phyloP scores from a whole-genome alignment of 78 protist genomes.

The Cavenderia fasciculata region DNA sequence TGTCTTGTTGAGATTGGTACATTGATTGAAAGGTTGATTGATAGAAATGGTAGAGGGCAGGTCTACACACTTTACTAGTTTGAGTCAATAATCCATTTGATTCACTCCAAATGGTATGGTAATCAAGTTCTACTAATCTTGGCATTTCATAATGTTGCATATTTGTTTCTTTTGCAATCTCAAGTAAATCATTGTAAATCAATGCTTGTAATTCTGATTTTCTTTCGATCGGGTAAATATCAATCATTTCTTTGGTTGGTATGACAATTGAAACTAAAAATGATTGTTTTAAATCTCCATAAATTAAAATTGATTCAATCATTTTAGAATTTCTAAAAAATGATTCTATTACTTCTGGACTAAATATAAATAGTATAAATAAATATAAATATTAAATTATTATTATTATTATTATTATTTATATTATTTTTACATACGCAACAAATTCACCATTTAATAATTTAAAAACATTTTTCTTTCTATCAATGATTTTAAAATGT shows the following conservation, averaged over 20 bases:
- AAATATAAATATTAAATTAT: background rate
- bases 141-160: constrained; percentile 75
- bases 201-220: too few species aligned
- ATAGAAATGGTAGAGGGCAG: background rate
- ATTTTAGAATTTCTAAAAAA: background rate
- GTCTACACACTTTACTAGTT: constrained; percentile 24
- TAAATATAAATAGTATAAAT: background rate
- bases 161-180: too few species aligned
- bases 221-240: too few species aligned
- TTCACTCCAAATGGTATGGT: background rate
- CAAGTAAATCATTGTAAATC: too few species aligned
- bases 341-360: background rate
- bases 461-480: constrained; percentile 89
- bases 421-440: constrained; percentile 1
- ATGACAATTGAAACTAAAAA: constrained; percentile 44
- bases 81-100: constrained; percentile 3
- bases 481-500: constrained; percentile 79
- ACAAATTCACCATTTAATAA: constrained; percentile 91
- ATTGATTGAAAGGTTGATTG: background rate
- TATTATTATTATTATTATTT: background rate
- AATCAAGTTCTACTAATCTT: constrained; percentile 1
- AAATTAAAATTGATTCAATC: constrained; percentile 10
- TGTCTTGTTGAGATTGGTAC: too few species aligned
- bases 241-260: background rate
- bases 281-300: constrained; percentile 22